Base-by-base conservation (phyloP, 1,284 basidiomycete genomes). In the Boletus nobilissimus region DNA sequence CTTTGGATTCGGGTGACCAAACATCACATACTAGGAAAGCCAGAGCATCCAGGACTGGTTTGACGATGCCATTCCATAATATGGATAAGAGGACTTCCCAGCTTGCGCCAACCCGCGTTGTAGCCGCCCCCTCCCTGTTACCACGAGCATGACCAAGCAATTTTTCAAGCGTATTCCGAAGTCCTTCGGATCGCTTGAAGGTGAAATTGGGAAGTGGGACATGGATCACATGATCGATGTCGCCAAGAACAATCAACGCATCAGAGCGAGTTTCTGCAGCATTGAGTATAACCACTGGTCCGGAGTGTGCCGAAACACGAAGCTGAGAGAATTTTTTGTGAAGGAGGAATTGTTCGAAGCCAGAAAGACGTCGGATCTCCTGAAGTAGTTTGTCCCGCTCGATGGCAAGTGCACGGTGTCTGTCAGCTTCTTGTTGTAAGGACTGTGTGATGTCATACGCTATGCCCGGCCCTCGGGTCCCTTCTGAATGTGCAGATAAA, bases 1-100 rank as follows among this genome's bases (percentile, higher is more conserved):
- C 10, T 46, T 14, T 29, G 57, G 38, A 40, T 19, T 54, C 34
- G 32, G 32, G 39, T 16, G 34, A 34, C 5, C 11, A 19, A 11
- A n/a, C 9, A n/a, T 19, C 10, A 63, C 70, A 5, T 46, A 74
- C 72, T 18, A 46, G 38, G 13, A 74, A 62, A 6, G 57, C 69
- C 14, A 79, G 26, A 9, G 69, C 70, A 29, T 74, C 62, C 36
- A 79, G 38, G n/a, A 79, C 63, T 2, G 78, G 78, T 63, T 66
- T 72, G 8, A 76, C 77, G 4, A 79, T 29, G 39, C 29, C 22
- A 1, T 36, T 22, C 60, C 63, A 64, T 26, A 79, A 43, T 7
- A 38, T 34, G 4, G 74, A 69, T 29, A 76, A 39, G 43, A 76
- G 57, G 11, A n/a, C 46, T 18, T 40, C 39, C 75, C 75, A 72